phyloP scores from a whole-genome alignment of 495 filamentous ascomycete species.

The Tuber melanosporum region DNA sequence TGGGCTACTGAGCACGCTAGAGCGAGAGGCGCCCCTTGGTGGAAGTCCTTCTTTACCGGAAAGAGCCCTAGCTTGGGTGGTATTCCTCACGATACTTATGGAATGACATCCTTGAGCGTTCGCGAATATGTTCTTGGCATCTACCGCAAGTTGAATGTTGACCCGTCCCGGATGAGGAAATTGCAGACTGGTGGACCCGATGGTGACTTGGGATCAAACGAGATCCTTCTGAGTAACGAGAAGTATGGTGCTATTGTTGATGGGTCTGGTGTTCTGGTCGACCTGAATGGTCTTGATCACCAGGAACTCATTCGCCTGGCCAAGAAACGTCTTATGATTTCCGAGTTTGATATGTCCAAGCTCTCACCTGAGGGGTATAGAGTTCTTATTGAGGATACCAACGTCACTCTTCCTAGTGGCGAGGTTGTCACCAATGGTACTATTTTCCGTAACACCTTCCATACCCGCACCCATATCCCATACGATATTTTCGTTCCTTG shows the following conservation, averaged over 20 bases:
- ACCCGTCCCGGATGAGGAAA: slow-evolving; percentile 75
- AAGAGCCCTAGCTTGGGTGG: slow-evolving; percentile 93
- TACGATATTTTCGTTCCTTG: slow-evolving; percentile 94
- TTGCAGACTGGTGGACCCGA: slow-evolving; percentile 97
- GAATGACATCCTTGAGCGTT: slow-evolving; percentile 96
- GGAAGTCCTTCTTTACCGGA: slow-evolving; percentile 99
- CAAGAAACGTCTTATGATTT: slow-evolving; percentile 81
- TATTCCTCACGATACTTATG: slow-evolving; percentile 91
- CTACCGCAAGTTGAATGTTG: slow-evolving; percentile 86
- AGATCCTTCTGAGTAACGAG: slow-evolving; percentile 91
- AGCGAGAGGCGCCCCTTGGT: slow-evolving; percentile 84
- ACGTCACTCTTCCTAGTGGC: slow-evolving; percentile 75
- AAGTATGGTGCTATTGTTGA: slow-evolving; percentile 87
- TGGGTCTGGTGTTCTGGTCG: slow-evolving; percentile 88
- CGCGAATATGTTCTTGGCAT: slow-evolving; percentile 93
- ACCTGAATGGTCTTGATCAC: slow-evolving; percentile 80
- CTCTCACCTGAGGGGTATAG: slow-evolving; percentile 83
- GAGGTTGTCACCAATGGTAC: slow-evolving; percentile 87
- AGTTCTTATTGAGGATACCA: slow-evolving; percentile 84
- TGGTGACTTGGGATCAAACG: slow-evolving; percentile 93
- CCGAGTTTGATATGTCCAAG: slow-evolving; percentile 75
- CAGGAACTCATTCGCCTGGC: slow-evolving; percentile 78
- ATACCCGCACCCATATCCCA: slow-evolving; percentile 65
- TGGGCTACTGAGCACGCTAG: slow-evolving; percentile 96
- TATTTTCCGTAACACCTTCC: slow-evolving; percentile 93